Evolutionary conservation across 2,329 filamentous ascomycete species (phyloP).

Genomic region (Monilinia fructigena): DNA sequence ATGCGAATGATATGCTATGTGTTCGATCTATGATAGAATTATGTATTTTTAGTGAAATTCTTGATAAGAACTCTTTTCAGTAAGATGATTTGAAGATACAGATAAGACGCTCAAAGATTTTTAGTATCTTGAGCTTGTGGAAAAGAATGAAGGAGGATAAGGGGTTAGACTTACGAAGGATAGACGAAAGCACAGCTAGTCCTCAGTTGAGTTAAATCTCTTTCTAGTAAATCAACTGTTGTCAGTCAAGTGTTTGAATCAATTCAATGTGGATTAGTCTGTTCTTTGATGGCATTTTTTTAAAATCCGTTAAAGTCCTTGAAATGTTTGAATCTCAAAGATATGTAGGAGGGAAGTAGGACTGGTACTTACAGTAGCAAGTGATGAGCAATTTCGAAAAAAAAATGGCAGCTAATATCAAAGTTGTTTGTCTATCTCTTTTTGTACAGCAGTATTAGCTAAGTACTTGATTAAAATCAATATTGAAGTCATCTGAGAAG

Average conservation of each 20-base stretch:
- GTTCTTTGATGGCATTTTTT: neutral
- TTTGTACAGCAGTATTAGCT: neutral
- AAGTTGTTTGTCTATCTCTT: neutral
- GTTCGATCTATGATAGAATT: neutral
- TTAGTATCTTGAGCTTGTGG: neutral
- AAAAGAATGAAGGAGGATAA: neutral
- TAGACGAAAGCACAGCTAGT: neutral
- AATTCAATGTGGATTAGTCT: too few species aligned
- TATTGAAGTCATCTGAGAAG: too few species aligned
- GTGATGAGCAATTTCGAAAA: neutral
- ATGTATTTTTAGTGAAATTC: neutral
- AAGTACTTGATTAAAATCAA: neutral
- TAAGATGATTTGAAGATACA: neutral
- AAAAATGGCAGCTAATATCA: neutral
- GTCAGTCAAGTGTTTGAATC: neutral
- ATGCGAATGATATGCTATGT: neutral
- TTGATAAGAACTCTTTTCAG: neutral
- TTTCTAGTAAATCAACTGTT: neutral
- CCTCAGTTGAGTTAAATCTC: neutral
- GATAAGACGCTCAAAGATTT: neutral
- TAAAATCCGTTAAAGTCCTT: neutral
- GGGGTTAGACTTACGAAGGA: neutral
- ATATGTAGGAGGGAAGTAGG: fast-evolving
- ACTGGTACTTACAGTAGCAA: neutral
- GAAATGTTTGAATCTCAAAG: neutral